Evolutionary conservation across 2,329 filamentous ascomycete species (phyloP).

Genomic region (Stagonosporopsis cucurbitacearum): DNA sequence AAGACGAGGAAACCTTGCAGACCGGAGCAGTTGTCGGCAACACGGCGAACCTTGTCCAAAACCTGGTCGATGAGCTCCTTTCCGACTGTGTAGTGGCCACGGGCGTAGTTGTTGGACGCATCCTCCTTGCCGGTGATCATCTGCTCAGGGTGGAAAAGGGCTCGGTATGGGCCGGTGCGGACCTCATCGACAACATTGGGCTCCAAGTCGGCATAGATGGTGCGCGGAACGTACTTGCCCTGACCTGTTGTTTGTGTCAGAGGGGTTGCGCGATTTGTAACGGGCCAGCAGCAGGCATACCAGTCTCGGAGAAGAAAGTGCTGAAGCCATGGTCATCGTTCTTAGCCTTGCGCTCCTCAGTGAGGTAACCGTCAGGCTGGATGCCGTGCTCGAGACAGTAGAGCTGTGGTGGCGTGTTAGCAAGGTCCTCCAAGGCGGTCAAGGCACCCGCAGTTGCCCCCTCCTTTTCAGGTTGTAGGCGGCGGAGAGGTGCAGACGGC

Average conservation of each 20-base stretch:
- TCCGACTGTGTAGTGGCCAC: constrained; percentile 99
- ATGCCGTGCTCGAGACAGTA: constrained; percentile 99
- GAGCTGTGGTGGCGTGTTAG: constrained; percentile 66
- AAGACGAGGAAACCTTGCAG: constrained; percentile 99
- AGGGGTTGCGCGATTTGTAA: constrained; percentile 23
- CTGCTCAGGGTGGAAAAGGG: constrained; percentile 97
- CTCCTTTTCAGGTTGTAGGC: constrained; percentile 25
- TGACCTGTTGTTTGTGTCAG: constrained; percentile 68
- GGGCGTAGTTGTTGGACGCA: constrained; percentile 99
- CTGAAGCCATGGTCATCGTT: constrained; percentile 98
- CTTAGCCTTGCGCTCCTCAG: constrained; percentile 92
- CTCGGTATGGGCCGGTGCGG: constrained; percentile 94
- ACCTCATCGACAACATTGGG: constrained; percentile 99
- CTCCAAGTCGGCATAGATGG: constrained; percentile 99
- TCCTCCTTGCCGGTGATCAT: constrained; percentile 99
- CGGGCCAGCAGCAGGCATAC: constrained; percentile 63
- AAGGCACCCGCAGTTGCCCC: constrained; percentile 42
- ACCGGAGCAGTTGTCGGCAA: constrained; percentile 94
- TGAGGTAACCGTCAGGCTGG: constrained; percentile 97
- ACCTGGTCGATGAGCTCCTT: constrained; percentile 99
- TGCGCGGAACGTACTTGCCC: constrained; percentile 98
- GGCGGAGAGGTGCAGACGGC: constrained; percentile 16
- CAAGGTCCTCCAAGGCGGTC: constrained; percentile 36
- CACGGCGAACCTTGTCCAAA: constrained; percentile 94
- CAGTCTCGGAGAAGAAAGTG: constrained; percentile 99